Evolutionary conservation across 2,329 filamentous ascomycete genomes (phyloP).

Genomic region (Hypoxylon sp.): DNA sequence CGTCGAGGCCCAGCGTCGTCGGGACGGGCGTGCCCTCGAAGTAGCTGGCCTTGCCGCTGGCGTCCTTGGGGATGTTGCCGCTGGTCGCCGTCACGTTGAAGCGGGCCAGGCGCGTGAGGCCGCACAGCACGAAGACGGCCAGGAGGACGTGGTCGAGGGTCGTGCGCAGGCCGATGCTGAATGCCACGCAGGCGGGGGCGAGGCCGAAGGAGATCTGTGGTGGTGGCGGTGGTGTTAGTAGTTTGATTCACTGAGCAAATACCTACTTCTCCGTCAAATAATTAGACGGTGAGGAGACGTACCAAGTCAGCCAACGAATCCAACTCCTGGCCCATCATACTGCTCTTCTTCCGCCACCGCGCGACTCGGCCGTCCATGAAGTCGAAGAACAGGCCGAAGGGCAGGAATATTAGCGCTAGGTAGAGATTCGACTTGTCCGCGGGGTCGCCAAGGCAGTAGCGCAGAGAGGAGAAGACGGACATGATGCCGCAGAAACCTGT

Average conservation of each 20-base stretch:
- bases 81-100: slow-evolving; percentile 94
- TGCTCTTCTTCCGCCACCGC: slow-evolving; percentile 96
- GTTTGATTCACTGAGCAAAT: too few species aligned
- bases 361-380: slow-evolving; percentile 98
- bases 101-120: slow-evolving; percentile 90
- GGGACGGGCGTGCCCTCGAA: slow-evolving; percentile 98
- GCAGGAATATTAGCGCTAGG: slow-evolving; percentile 87
- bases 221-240: too few species aligned
- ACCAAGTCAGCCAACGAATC: slow-evolving; percentile 96
- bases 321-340: slow-evolving; percentile 96
- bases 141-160: slow-evolving; percentile 84
- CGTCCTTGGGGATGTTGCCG: slow-evolving; percentile 87
- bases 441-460: slow-evolving; percentile 86
- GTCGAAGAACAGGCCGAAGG: slow-evolving; percentile 96
- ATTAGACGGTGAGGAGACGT: slow-evolving; percentile 54
- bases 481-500: slow-evolving; percentile 89
- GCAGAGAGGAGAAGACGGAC: slow-evolving; percentile 95
- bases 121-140: slow-evolving; percentile 93
- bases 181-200: slow-evolving; percentile 87
- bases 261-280: too few species aligned
- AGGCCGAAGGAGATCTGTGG: slow-evolving; percentile 93
- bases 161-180: slow-evolving; percentile 90
- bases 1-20: slow-evolving; percentile 85
- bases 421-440: slow-evolving; percentile 79
- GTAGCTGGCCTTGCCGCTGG: slow-evolving; percentile 90